Base-by-base conservation (phyloP, 176 grass and related monocot genomes). In the Paspalum notatum region DNA sequence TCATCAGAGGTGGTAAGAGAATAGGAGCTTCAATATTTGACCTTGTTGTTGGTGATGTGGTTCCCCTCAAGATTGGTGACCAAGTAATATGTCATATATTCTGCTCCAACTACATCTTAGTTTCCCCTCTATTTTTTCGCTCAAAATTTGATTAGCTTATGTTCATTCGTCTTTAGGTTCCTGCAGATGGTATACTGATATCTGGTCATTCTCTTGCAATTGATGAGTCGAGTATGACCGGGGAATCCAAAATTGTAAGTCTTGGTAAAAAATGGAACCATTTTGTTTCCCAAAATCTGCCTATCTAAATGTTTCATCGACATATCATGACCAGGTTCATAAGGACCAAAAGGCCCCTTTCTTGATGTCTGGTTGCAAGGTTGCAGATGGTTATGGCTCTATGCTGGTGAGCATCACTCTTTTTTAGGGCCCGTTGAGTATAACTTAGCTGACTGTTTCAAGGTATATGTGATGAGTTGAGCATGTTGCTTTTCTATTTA, bases 141-240 rank as follows among this genome's bases (percentile, higher is more conserved):
- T 42, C 27, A n/a, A 67, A 67, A 45, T 45, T 45, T 68, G 66
- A 46, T 24, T 41, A 24, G 66, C 41, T 62, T 57, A 22, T 57
- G 17, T 54, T 62, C 68, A 82, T 46, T 58, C 82, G 62, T 89
- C 84, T 80, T 71, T 58, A 98, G 95, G 95, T 98, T 80, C 92
- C 95, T 77, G 90, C 92, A 64, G 95, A 98, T 88, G 95, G 92
- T 68, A 75, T 98, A 72, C 57, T 98, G 66, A 90, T 98, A 86
- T 81, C 88, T 82, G 95, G 92, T 5, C 92, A 94, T 89, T 94
- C 88, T 95, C 95, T 98, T 75, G 83, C 92, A 80, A 94, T 98
- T 61, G 95, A 98, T 75, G 92, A 98, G 94, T 98, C 88, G 67
- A 94, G 95, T 67, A 98, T 93, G 95, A 98, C 95, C 11, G 92